Percentiles rank a stretch among this genome's conserved stretches.
phyloP scores from a whole-genome alignment of 176 grass and related monocot species.

The Oryza officinalis region DNA sequence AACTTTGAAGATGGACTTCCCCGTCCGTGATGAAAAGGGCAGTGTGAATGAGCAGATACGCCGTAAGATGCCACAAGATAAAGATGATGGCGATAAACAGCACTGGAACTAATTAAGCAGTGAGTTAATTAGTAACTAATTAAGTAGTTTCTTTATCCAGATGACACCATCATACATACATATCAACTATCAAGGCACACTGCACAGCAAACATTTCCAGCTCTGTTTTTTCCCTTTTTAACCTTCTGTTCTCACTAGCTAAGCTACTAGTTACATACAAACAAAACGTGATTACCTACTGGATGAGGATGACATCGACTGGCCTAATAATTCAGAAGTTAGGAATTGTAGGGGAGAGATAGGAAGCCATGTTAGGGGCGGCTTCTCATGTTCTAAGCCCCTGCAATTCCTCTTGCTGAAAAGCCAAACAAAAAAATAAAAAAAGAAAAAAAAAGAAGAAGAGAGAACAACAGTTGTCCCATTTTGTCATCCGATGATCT shows the following conservation, averaged over 20 bases:
- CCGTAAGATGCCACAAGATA: too few species aligned
- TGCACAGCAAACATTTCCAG: too few species aligned
- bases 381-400: conserved; percentile 71
- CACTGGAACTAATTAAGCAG: too few species aligned
- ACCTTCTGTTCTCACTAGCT: background rate
- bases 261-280: background rate
- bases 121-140: too few species aligned
- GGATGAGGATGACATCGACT: background rate
- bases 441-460: background rate
- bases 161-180: background rate
- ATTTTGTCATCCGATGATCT: conserved; percentile 66
- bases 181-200: background rate
- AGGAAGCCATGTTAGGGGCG: conserved; percentile 70
- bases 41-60: too few species aligned
- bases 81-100: too few species aligned
- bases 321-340: background rate
- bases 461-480: background rate
- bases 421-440: background rate
- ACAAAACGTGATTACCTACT: background rate
- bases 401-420: conserved; percentile 23
- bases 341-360: conserved; percentile 35
- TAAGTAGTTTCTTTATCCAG: too few species aligned
- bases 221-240: background rate
- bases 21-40: too few species aligned
- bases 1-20: background rate